Base-by-base conservation (phyloP, 768 basidiomycete genomes). In the Cystobasidium tubakii region DNA sequence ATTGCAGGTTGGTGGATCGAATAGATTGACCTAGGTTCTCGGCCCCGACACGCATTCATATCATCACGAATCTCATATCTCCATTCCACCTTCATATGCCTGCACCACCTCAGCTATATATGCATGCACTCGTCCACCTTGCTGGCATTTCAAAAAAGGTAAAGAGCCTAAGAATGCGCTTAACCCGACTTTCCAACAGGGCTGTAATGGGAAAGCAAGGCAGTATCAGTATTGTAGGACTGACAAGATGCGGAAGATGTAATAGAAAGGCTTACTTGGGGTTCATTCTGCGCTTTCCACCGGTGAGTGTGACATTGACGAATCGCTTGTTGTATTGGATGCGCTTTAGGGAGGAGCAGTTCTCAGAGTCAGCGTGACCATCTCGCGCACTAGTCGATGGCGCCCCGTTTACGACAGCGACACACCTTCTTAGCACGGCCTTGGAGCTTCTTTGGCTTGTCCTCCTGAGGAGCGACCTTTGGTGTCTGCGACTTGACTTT, bases 401-500 rank as follows among this genome's bases (percentile, higher is more conserved):
- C n/a, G n/a, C n/a, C 27, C 29, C 6, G 12, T 60, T 25, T 3
- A 54, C 13, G 57, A 29, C 57, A 60, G 12, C 15, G 6, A 60
- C 57, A 15, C 33, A 60, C 57, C 57, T 71, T 71, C 69, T 71
- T 71, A 10, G 69, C 69, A 27, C 69, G 69, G 53, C 69, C 69
- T 33, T 71, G 69, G 39, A 71, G 69, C 69, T 62, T 71, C 54
- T 71, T 71, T 10, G 69, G 69, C 69, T 71, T 71, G 69, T 71
- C 69, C 36, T 36, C 69, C 17, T 42, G 36, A 46, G 69, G 69
- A 21, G 33, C 69, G 69, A 71, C 69, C 69, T 71, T 71, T 31
- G 69, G 69, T 55, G 54, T 57, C 69, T 71, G 69, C 29, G 69
- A 71, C 69, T 71, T 71, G 69, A 71, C 69, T 39, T 71, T 71